Conservation (phyloP, 1,139 yeast species). For the Kodamaea ohmeri region DNA sequence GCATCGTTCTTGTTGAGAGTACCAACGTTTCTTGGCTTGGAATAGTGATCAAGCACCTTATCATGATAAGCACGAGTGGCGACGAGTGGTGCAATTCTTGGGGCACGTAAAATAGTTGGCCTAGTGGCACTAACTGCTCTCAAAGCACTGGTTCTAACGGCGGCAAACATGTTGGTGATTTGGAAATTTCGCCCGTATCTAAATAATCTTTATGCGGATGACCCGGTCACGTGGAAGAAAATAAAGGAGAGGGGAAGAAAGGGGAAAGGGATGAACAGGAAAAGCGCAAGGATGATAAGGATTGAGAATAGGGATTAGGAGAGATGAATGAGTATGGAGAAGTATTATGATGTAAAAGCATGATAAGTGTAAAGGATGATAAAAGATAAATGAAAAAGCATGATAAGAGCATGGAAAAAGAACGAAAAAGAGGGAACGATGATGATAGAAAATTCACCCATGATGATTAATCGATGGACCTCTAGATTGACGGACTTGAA, state of each 20-base stretch:
- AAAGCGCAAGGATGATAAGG: not conserved
- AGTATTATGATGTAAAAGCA: not conserved
- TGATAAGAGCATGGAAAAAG: no score
- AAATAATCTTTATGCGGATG: constrained; percentile 1
- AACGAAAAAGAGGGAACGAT: no score
- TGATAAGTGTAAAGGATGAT: no score
- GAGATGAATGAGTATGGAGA: not conserved
- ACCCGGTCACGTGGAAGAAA: constrained; percentile 6
- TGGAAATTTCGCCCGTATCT: constrained; percentile 2
- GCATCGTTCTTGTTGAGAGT: constrained; percentile 72
- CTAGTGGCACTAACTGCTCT: constrained; percentile 10
- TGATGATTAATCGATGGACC: no score
- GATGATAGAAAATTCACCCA: no score
- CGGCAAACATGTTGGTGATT: constrained; percentile 3
- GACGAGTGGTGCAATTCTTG: constrained; percentile 8
- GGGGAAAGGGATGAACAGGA: not conserved
- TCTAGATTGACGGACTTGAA: no score
- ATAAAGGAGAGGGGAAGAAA: not conserved
- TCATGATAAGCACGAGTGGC: constrained; percentile 55
- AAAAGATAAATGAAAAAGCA: no score
- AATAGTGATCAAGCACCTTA: constrained; percentile 84
- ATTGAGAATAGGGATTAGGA: not conserved
- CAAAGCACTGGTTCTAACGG: constrained; percentile 9
- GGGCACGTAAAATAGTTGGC: constrained; percentile 7
- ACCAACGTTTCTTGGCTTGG: constrained; percentile 96